Percentiles rank a stretch among this genome's conserved stretches.
Conservation (phyloP, 768 basidiomycete genomes). For the Strobilomyces dryophilus region DNA sequence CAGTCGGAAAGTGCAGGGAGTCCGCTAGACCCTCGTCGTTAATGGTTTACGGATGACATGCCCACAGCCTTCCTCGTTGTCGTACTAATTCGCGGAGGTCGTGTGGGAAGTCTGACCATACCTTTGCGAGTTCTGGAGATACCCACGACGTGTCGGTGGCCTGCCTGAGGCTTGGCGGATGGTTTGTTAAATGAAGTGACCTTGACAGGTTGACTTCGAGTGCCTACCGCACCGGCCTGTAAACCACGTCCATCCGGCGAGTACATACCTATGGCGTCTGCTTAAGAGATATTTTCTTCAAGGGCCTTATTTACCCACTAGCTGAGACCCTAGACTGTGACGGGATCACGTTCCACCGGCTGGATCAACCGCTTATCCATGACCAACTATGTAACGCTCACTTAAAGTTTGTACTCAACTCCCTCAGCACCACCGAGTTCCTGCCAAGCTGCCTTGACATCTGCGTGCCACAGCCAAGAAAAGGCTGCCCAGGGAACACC, state of each 20-base stretch:
- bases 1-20: conserved; percentile 73
- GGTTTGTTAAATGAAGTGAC: neutral
- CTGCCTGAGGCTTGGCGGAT: neutral
- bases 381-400: neutral
- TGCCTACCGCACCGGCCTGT: conserved; percentile 4
- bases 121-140: neutral
- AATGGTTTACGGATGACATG: conserved; percentile 51
- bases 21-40: conserved; percentile 35
- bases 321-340: too few species aligned
- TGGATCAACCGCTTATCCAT: neutral
- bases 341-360: too few species aligned
- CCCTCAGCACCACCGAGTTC: too few species aligned
- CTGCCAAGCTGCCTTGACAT: too few species aligned
- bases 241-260: conserved; percentile 3
- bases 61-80: conserved; percentile 63
- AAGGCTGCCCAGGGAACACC: too few species aligned
- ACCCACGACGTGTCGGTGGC: conserved; percentile 12
- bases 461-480: too few species aligned
- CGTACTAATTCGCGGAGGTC: conserved; percentile 6
- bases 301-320: neutral
- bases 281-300: neutral
- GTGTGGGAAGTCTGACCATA: neutral
- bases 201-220: conserved; percentile 1
- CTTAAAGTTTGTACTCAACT: too few species aligned
- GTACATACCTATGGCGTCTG: neutral